Evolutionary conservation across 2,329 filamentous ascomycete genomes (phyloP).

Genomic region (Cladobotryum protrusum): DNA sequence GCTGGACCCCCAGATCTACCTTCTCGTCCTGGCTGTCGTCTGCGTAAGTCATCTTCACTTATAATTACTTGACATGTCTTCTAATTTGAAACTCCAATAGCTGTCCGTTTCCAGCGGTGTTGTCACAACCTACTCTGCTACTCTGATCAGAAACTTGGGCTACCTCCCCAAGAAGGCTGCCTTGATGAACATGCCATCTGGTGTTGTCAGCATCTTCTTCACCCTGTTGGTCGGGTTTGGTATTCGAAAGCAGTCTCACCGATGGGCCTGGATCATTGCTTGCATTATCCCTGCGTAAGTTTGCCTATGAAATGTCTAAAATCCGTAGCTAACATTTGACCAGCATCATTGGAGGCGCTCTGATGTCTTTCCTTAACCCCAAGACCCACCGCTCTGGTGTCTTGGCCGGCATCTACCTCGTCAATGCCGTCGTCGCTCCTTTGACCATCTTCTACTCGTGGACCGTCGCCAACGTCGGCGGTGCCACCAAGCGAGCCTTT

Average conservation of each 20-base stretch:
- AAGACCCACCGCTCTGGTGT: slow-evolving; percentile 39
- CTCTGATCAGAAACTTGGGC: slow-evolving; percentile 43
- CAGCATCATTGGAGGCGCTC: slow-evolving; percentile 41
- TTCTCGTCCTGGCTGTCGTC: slow-evolving; percentile 42
- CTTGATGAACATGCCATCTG: slow-evolving; percentile 50
- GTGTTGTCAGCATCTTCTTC: slow-evolving; percentile 46
- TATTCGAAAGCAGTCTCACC: slow-evolving; percentile 40
- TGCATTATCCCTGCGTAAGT: slow-evolving; percentile 43
- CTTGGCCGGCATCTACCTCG: slow-evolving; percentile 44
- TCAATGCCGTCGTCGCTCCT: slow-evolving; percentile 43
- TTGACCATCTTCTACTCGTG: slow-evolving; percentile 43
- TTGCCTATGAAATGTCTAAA: background rate
- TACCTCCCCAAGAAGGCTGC: slow-evolving; percentile 40
- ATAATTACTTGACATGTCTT: background rate
- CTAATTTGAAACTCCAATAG: slow-evolving; percentile 14
- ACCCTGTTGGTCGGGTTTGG: slow-evolving; percentile 43
- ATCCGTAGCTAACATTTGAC: background rate
- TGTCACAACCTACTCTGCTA: slow-evolving; percentile 49
- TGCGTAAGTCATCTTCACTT: slow-evolving; percentile 28
- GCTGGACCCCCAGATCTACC: slow-evolving; percentile 45
- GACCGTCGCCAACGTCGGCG: slow-evolving; percentile 45
- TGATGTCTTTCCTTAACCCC: slow-evolving; percentile 47
- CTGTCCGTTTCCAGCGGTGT: slow-evolving; percentile 48
- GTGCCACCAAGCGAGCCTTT: slow-evolving; percentile 47
- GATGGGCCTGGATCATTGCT: slow-evolving; percentile 44